Conservation (phyloP, 768 basidiomycete species). For the Tylopilus balloui region DNA sequence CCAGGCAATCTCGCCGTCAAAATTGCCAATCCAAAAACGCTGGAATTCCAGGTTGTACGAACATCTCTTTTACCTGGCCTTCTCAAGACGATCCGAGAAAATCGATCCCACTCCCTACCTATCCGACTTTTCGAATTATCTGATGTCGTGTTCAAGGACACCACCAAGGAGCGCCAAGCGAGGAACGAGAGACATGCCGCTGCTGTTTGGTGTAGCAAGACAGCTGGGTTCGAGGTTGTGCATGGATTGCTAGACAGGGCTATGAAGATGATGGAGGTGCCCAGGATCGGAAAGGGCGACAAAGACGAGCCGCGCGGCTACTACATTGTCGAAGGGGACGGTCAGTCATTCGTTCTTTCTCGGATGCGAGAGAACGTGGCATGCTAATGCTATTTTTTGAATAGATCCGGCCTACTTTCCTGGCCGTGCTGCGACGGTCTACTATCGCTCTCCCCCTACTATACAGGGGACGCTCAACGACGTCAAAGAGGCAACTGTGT, state of each 20-base stretch:
- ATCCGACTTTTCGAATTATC: conserved; percentile 92
- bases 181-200: conserved; percentile 86
- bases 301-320: conserved; percentile 68
- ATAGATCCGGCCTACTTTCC: conserved; percentile 93
- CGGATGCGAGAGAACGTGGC: background rate
- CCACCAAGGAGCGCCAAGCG: conserved; percentile 69
- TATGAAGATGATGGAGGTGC: conserved; percentile 95
- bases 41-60: conserved; percentile 97
- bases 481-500: conserved; percentile 43
- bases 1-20: conserved; percentile 78
- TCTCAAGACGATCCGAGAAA: conserved; percentile 95
- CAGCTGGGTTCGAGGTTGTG: conserved; percentile 93
- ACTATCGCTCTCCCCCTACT: conserved; percentile 60
- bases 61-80: conserved; percentile 94
- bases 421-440: conserved; percentile 88
- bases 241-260: conserved; percentile 92
- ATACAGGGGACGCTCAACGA: conserved; percentile 32
- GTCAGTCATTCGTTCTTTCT: conserved; percentile 42
- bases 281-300: conserved; percentile 61
- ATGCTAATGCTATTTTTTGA: conserved; percentile 5
- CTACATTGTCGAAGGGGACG: conserved; percentile 82
- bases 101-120: conserved; percentile 88
- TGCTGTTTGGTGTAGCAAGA: conserved; percentile 94
- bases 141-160: conserved; percentile 90
- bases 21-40: conserved; percentile 95